Base-by-base conservation (phyloP, 306 rosid genomes). In the Ziziphus jujuba region DNA sequence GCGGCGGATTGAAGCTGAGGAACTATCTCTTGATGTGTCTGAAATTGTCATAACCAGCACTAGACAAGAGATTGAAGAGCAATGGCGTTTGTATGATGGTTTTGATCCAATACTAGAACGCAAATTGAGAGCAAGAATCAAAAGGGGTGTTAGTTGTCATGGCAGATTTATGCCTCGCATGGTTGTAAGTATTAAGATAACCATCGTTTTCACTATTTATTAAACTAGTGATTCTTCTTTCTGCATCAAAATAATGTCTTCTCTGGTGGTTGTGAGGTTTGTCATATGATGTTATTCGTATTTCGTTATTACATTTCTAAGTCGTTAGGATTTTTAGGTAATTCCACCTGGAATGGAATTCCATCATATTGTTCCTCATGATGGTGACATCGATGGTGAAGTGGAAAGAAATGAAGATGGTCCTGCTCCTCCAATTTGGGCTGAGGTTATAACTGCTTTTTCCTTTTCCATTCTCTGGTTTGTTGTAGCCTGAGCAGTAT, bases 311-410 rank as follows among this genome's bases (percentile, higher is more conserved):
- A 5, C 24, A 16, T 53, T 66, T 24, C 25, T 2, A 25, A 59
- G 28, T 56, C n/a, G 16, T 31, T 61, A 34, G 12, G 5, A 34
- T 69, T 31, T 53, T 71, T 60, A 87, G 92, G 89, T 81, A 50
- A 86, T 86, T 71, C 87, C 89, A 60, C 89, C 89, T 45, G 89
- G 87, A 65, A 85, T 85, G 89, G 89, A 85, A 61, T 85, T 86
- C 53, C 84, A 86, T 66, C 88, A 86, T 73, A 81, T 86, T 56
- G 68, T 83, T 70, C 82, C 84, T 15, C 88, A 71, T 5, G 87
- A 79, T 20, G 77, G 74, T 34, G 83, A 87, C 33, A 53, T 53
- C 50, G 82, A 87, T 38, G 79, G 77, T 28, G 92, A 84, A 40
- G 72, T 49, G 34, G 85, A 74, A 47, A 77, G 75, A 70, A 63